These are phyloP conservation scores for Leccinum barrowsii DNA, from an alignment of 768 basidiomycete genomes.

Conservation along the genomic window DNA sequence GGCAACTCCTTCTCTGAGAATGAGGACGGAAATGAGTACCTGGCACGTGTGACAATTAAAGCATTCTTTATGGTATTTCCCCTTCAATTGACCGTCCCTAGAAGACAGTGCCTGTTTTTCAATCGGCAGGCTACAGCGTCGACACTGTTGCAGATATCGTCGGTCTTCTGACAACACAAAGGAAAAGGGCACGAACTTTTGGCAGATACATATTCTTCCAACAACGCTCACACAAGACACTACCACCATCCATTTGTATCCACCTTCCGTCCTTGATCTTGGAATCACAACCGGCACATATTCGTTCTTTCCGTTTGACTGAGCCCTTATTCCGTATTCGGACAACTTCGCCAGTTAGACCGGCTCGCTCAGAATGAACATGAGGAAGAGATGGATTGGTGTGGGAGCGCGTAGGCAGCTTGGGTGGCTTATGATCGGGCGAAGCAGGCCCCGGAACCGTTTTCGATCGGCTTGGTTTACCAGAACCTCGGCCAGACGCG, in stretches of 20 bases:
- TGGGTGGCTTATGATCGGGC: constrained; percentile 45
- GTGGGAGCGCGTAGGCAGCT: constrained; percentile 53
- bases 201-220: constrained; percentile 98
- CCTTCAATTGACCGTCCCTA: constrained; percentile 90
- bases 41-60: constrained; percentile 87
- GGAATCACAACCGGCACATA: constrained; percentile 68
- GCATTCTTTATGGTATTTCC: constrained; percentile 90
- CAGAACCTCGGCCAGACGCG: constrained; percentile 15
- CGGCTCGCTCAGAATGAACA: constrained; percentile 29
- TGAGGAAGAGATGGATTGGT: constrained; percentile 44
- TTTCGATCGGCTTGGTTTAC: constrained; percentile 44
- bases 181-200: constrained; percentile 49
- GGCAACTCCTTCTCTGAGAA: neutral
- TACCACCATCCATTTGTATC: constrained; percentile 75
- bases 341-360: constrained; percentile 25
- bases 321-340: constrained; percentile 32
- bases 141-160: constrained; percentile 52
- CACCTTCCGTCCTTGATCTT: constrained; percentile 76
- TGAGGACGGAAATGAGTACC: constrained; percentile 37
- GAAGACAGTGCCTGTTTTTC: constrained; percentile 91
- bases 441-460: constrained; percentile 46
- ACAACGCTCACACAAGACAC: constrained; percentile 81
- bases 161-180: neutral
- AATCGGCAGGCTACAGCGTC: constrained; percentile 81
- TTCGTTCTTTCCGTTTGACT: constrained; percentile 34